Evolutionary conservation across 108 stramenopile genomes (phyloP).

Genomic region (Fistulifera solaris): DNA sequence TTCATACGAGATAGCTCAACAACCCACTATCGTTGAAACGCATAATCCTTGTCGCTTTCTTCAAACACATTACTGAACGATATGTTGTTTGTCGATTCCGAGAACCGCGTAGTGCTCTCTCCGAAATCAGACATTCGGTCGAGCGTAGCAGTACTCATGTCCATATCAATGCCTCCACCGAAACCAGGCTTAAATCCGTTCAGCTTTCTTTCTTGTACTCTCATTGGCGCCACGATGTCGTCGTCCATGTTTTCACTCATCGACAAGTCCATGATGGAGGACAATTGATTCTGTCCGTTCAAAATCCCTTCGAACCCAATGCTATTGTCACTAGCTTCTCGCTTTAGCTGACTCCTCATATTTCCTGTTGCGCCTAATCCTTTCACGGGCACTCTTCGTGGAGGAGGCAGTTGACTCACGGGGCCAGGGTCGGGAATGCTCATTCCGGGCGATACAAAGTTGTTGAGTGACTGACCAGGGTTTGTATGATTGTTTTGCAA

Average conservation of each 20-base stretch:
- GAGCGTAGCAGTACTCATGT: conserved; percentile 11
- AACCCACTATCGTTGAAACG: too few species aligned
- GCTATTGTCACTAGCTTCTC: conserved; percentile 9
- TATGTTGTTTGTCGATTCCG: conserved; percentile 16
- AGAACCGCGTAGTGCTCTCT: conserved; percentile 5
- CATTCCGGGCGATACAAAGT: too few species aligned
- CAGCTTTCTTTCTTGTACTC: conserved; percentile 1
- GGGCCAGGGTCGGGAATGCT: too few species aligned
- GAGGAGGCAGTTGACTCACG: too few species aligned
- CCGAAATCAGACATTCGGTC: conserved; percentile 15
- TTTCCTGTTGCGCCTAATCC: background rate
- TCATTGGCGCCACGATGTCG: background rate
- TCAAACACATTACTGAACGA: conserved; percentile 29
- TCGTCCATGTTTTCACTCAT: conserved; percentile 24
- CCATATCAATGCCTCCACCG: conserved; percentile 10
- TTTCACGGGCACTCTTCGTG: background rate
- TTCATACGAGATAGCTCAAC: too few species aligned
- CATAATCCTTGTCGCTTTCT: conserved; percentile 13
- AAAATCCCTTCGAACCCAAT: conserved; percentile 4
- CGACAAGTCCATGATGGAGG: conserved; percentile 40
- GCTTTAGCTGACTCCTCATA: background rate
- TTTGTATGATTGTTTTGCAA: too few species aligned
- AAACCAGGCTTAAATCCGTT: too few species aligned
- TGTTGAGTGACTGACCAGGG: too few species aligned
- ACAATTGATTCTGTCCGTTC: conserved; percentile 1